phyloP scores from a whole-genome alignment of 495 filamentous ascomycete species.

The Lichina pygmaea region DNA sequence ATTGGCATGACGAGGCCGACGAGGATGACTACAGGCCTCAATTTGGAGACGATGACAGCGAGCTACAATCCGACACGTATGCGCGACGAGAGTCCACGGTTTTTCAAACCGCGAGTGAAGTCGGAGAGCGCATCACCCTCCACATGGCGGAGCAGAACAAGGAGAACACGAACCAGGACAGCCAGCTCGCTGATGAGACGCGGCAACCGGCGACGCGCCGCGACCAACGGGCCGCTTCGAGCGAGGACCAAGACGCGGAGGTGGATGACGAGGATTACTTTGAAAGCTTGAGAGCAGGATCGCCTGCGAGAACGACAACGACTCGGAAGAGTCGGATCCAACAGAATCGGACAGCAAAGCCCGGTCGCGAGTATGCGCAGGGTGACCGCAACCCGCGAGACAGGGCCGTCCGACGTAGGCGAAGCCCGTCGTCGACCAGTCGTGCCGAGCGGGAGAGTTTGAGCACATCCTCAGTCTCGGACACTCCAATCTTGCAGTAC shows the following conservation, averaged over 20 bases:
- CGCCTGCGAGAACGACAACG: too few species aligned
- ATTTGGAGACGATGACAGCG: too few species aligned
- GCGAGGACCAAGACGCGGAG: too few species aligned
- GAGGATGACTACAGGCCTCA: too few species aligned
- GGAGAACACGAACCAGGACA: background rate
- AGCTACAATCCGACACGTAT: too few species aligned
- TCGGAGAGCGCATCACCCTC: background rate
- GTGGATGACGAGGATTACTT: background rate
- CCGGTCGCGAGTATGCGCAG: too few species aligned
- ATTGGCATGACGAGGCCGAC: too few species aligned
- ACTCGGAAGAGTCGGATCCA: too few species aligned
- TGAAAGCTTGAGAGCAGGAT: too few species aligned
- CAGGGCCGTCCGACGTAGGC: background rate
- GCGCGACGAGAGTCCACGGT: too few species aligned
- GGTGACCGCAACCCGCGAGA: too few species aligned
- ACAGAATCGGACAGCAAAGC: too few species aligned
- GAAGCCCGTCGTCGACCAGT: conserved; percentile 5
- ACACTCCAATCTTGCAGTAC: background rate
- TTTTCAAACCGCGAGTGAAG: background rate
- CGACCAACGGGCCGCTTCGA: background rate
- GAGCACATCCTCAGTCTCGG: background rate
- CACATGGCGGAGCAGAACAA: background rate
- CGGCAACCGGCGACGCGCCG: background rate
- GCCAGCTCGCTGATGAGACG: background rate
- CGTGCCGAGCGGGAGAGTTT: background rate